Percentiles rank a stretch among this genome's conserved stretches.
Evolutionary conservation across 2,329 filamentous ascomycete species (phyloP).

Genomic region (Venturiaceae sp.): DNA sequence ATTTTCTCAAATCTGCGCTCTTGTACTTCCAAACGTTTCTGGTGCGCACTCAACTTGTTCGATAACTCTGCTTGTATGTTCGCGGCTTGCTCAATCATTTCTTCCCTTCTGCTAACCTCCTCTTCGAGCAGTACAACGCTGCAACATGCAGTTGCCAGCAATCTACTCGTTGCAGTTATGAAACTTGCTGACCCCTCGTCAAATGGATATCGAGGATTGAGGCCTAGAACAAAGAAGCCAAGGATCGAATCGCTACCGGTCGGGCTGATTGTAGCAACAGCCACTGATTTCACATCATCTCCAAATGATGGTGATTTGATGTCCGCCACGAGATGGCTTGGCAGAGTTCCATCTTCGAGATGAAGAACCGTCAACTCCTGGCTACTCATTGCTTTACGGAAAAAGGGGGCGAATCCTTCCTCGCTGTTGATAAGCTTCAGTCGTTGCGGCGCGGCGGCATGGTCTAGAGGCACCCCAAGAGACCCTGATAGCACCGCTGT

Average conservation of each 20-base stretch:
- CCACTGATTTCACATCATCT: background rate
- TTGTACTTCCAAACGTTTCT: background rate
- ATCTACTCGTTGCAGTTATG: background rate
- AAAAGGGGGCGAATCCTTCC: background rate
- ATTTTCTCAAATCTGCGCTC: slow-evolving; percentile 25
- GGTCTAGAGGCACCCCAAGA: background rate
- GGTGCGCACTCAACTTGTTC: background rate
- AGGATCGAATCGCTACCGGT: background rate
- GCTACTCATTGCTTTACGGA: background rate
- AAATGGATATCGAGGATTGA: background rate
- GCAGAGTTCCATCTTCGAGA: background rate
- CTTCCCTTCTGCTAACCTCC: background rate
- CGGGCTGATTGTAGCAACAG: background rate
- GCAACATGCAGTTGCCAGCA: background rate
- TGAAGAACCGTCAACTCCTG: background rate
- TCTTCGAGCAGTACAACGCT: background rate
- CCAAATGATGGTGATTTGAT: background rate
- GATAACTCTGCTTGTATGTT: background rate
- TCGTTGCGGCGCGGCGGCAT: background rate
- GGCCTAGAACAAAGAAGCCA: background rate
- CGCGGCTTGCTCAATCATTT: background rate
- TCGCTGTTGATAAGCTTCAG: background rate
- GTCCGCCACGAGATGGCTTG: background rate
- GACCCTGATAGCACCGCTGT: background rate
- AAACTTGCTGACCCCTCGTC: background rate